Base-by-base conservation (phyloP, 495 filamentous ascomycete genomes). In the Penicillium malachiteum region DNA sequence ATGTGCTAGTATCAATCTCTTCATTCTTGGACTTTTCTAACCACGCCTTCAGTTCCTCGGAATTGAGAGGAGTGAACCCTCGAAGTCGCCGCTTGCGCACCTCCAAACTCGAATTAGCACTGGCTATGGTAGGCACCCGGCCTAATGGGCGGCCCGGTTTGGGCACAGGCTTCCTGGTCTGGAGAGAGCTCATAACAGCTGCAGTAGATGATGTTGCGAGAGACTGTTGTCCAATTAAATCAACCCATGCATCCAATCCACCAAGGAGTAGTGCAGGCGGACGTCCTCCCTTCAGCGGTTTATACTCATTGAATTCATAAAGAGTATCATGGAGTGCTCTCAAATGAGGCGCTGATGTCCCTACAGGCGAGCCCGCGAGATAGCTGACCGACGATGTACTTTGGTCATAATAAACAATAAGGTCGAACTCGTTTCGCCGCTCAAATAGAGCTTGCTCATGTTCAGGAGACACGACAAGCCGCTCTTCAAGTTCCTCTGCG, bases 391-490 rank as follows among this genome's bases (percentile, higher is more conserved):
- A 79, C 21, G 64, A 64, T 2, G 86, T 86, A 30, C 71, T 71
- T 60, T 90, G 83, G 66, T 99, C 92, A 67, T 97, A 95, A 62
- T 95, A 95, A 2, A 97, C 89, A 21, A 97, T 80, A 49, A 96
- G 65, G 62, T 96, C 91, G 63, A 86, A 96, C 57, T 88, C 81
- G 58, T 94, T 79, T 21, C 94, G 82, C 47, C 80, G 79, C 37
- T 89, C 85, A 56, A 96, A 95, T 14, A 91, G 72, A 1, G 75
- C 68, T 57, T 86, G 85, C 65, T 98, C 94, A 44, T 73, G 63
- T 17, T 88, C 76, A 6, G 94, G 91, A 2, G 87, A 88, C 8
- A 97, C 74, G 10, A 96, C 81, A 54, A 97, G 81, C 31, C 87
- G 86, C 49, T 96, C 89, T 52, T 83, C 84, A 13, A 99, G 80